These are phyloP conservation scores for Funneliformis mosseae DNA, from an alignment of 192 early-diverging fungal species.

Conservation along the genomic window DNA sequence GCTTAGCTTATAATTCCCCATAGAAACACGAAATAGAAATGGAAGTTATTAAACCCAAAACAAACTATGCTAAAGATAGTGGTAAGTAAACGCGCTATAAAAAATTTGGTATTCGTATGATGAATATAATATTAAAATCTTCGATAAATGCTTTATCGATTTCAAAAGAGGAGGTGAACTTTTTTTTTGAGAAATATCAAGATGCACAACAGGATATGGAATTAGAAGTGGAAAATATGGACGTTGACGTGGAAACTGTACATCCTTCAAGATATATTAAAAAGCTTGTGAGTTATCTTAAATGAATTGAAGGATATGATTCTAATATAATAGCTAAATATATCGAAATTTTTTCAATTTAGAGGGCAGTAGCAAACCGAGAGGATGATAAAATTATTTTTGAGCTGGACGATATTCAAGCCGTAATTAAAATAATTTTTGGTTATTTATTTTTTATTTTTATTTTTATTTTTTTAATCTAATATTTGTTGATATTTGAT, in stretches of 20 bases:
- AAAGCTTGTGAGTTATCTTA: constrained; percentile 13
- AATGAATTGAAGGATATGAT: not conserved
- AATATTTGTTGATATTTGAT: constrained; percentile 37
- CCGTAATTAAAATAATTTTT: constrained; percentile 36
- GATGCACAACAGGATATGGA: not conserved
- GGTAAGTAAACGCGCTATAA: not conserved
- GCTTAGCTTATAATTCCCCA: too few species aligned
- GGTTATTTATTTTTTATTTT: not conserved
- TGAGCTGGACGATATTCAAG: constrained; percentile 70
- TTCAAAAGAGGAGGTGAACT: not conserved
- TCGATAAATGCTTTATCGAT: too few species aligned
- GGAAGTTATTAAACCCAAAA: not conserved
- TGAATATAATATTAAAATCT: too few species aligned
- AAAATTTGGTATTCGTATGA: not conserved
- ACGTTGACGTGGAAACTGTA: not conserved
- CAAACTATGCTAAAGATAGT: not conserved
- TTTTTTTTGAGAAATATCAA: not conserved
- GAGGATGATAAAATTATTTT: constrained; percentile 60
- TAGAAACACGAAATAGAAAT: not conserved
- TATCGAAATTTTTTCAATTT: not conserved
- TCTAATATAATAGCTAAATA: not conserved
- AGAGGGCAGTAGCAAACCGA: constrained; percentile 70
- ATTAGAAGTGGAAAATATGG: not conserved
- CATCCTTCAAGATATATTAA: not conserved
- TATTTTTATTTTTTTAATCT: not conserved